phyloP scores from a whole-genome alignment of 768 basidiomycete genomes.

The Udeniomyces megalosporus region DNA sequence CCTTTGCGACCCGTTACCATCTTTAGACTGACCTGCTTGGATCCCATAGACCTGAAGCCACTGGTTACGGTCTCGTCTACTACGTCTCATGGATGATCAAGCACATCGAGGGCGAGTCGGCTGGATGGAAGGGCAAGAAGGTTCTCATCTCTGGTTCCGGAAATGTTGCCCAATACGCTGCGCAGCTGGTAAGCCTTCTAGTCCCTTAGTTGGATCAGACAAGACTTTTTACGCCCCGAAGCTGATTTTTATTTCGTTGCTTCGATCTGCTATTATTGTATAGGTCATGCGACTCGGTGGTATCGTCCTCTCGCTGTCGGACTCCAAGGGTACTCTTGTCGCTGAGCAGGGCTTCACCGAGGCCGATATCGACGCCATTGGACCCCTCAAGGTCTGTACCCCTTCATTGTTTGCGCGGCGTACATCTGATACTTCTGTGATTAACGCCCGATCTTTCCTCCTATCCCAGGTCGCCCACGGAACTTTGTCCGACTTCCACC shows the following conservation, averaged over 20 bases:
- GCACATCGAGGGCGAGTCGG: constrained; percentile 22
- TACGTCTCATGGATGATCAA: constrained; percentile 51
- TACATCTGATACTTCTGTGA: no score
- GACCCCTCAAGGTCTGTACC: constrained; percentile 38
- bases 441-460: constrained; percentile 27
- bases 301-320: constrained; percentile 52
- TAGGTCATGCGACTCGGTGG: constrained; percentile 63
- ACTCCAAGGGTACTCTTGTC: constrained; percentile 55
- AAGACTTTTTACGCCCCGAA: background rate
- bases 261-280: constrained; percentile 22
- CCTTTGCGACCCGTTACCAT: no score
- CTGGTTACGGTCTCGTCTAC: constrained; percentile 60
- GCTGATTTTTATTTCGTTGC: background rate
- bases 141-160: constrained; percentile 42
- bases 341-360: constrained; percentile 42
- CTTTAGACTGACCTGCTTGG: no score
- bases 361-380: constrained; percentile 40
- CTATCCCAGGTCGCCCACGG: constrained; percentile 23
- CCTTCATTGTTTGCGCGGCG: no score
- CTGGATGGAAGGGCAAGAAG: constrained; percentile 36
- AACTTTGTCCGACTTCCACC: constrained; percentile 13
- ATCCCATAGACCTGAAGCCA: constrained; percentile 43
- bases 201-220: no score
- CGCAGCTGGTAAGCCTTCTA: constrained; percentile 23
- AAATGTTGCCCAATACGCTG: constrained; percentile 59